Percentiles rank a stretch among this genome's conserved stretches.
Conservation (phyloP, 768 basidiomycete genomes). For the Suillus variegatus region DNA sequence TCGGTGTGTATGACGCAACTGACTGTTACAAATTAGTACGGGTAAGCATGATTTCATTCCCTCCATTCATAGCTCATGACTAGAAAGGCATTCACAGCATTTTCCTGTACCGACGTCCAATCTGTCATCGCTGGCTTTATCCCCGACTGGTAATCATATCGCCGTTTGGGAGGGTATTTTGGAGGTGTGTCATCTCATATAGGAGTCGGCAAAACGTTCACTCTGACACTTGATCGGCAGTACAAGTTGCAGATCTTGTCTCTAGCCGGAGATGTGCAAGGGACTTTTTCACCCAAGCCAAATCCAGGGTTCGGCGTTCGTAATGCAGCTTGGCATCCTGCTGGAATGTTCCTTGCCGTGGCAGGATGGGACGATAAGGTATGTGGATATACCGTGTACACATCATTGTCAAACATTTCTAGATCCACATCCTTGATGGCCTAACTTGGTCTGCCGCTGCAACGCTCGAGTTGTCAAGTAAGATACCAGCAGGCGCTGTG, state of each 20-base stretch:
- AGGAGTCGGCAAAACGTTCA: slow-evolving; percentile 3
- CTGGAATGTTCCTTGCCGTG: slow-evolving; percentile 76
- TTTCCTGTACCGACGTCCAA: slow-evolving; percentile 78
- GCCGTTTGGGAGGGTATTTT: slow-evolving; percentile 84
- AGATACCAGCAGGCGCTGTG: slow-evolving; percentile 59
- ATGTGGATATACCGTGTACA: slow-evolving; percentile 13
- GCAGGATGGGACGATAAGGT: slow-evolving; percentile 92
- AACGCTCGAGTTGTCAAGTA: slow-evolving; percentile 61
- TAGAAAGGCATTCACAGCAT: slow-evolving; percentile 52
- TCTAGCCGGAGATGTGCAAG: slow-evolving; percentile 62
- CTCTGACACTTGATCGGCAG: slow-evolving; percentile 36
- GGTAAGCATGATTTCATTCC: slow-evolving; percentile 37
- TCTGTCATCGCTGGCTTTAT: slow-evolving; percentile 69
- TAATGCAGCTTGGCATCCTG: slow-evolving; percentile 82
- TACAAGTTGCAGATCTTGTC: slow-evolving; percentile 76
- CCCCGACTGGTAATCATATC: slow-evolving; percentile 73
- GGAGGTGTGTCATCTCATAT: slow-evolving; percentile 51
- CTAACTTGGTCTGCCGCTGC: slow-evolving; percentile 72
- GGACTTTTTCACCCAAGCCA: slow-evolving; percentile 66
- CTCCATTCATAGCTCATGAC: slow-evolving; percentile 20
- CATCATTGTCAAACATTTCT: slow-evolving; percentile 7
- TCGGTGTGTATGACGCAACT: slow-evolving; percentile 80
- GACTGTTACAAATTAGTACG: slow-evolving; percentile 72
- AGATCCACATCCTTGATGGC: slow-evolving; percentile 78
- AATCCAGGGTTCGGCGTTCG: slow-evolving; percentile 88